These are phyloP conservation scores for Camillea tinctor DNA, from an alignment of 2,329 filamentous ascomycete genomes.

Conservation along the genomic window DNA sequence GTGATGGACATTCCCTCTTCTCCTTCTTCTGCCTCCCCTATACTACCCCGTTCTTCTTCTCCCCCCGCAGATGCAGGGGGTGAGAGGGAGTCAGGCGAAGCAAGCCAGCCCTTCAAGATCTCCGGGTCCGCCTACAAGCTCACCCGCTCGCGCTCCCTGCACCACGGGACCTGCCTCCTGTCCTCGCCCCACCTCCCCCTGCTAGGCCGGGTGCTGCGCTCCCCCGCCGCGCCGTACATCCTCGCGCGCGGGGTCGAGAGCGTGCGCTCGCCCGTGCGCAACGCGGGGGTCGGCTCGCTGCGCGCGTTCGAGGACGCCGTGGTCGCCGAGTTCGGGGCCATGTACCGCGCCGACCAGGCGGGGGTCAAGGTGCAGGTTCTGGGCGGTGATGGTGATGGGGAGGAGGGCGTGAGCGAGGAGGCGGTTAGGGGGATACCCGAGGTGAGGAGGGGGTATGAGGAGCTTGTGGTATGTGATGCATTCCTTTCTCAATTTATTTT, in stretches of 20 bases:
- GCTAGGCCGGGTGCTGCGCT: conserved; percentile 70
- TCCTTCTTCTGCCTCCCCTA: neutral
- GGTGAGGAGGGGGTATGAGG: conserved; percentile 60
- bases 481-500: conserved; percentile 23
- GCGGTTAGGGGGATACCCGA: conserved; percentile 46
- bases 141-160: conserved; percentile 74
- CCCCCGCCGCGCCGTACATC: conserved; percentile 75
- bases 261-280: conserved; percentile 79
- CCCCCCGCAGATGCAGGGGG: no score
- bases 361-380: conserved; percentile 12
- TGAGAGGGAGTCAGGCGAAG: no score
- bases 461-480: conserved; percentile 53
- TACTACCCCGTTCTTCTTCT: neutral
- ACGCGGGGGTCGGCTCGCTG: conserved; percentile 62
- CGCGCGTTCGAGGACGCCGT: conserved; percentile 54
- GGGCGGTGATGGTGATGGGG: conserved; percentile 13
- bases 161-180: conserved; percentile 90
- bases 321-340: conserved; percentile 60
- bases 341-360: conserved; percentile 62
- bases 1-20: conserved; percentile 44
- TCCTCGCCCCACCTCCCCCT: conserved; percentile 69
- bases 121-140: conserved; percentile 96
- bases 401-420: conserved; percentile 47
- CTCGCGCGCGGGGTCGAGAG: conserved; percentile 86
- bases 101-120: conserved; percentile 63